Evolutionary conservation across 208 protist species (phyloP).

Genomic region (Trypanosoma platydactyli): DNA sequence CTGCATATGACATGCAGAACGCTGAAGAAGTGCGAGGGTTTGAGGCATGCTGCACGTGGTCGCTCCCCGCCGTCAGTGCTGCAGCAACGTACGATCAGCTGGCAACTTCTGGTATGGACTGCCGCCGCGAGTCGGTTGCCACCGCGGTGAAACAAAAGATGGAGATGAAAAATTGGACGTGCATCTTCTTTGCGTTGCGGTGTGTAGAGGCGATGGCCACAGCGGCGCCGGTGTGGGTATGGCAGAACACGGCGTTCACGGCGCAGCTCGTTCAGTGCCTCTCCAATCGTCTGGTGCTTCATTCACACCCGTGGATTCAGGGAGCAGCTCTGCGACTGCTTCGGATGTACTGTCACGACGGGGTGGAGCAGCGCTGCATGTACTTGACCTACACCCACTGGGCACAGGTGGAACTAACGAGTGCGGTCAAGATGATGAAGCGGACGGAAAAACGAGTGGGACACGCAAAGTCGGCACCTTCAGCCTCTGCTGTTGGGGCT

Average conservation of each 20-base stretch:
- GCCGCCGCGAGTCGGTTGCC: conserved; percentile 20
- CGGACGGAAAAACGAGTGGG: neutral
- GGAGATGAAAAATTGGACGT: conserved; percentile 69
- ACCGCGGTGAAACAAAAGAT: conserved; percentile 51
- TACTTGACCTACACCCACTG: conserved; percentile 52
- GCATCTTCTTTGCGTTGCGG: conserved; percentile 82
- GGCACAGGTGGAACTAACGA: neutral
- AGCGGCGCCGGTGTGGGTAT: conserved; percentile 51
- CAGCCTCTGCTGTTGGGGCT: neutral
- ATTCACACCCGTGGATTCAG: conserved; percentile 87
- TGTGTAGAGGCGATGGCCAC: conserved; percentile 60
- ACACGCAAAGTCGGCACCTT: neutral
- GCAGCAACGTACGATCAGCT: conserved; percentile 72
- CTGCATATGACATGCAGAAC: conserved; percentile 20
- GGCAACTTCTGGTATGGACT: conserved; percentile 25
- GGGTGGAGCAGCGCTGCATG: conserved; percentile 52
- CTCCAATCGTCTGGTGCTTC: conserved; percentile 45
- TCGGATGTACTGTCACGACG: conserved; percentile 73
- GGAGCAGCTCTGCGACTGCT: conserved; percentile 67
- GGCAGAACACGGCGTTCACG: conserved; percentile 37
- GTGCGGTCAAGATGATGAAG: conserved; percentile 7
- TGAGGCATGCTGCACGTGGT: conserved; percentile 62
- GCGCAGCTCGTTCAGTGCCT: conserved; percentile 46
- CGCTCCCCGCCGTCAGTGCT: conserved; percentile 48
- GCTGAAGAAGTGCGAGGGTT: conserved; percentile 40